phyloP scores from a whole-genome alignment of 139 green algal species.

The Edaphochlamys debaryana region DNA sequence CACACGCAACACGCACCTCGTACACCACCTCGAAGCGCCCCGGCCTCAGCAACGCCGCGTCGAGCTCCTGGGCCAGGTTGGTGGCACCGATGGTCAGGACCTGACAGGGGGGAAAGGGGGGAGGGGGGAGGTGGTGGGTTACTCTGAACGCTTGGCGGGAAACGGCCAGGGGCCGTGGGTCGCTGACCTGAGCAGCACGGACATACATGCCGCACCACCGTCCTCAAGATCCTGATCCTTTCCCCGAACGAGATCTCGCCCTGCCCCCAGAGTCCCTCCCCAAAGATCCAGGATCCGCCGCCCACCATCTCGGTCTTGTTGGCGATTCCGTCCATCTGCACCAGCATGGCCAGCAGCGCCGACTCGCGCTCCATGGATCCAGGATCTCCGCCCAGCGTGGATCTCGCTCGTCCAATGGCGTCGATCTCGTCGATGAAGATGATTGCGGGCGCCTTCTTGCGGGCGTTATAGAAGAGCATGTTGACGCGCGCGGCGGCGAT shows the following conservation, averaged over 20 bases:
- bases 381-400: slow-evolving; percentile 53
- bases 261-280: no score
- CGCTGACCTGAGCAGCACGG: background rate
- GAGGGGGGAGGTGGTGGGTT: background rate
- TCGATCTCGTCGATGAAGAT: slow-evolving; percentile 99
- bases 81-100: slow-evolving; percentile 83
- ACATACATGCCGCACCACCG: background rate
- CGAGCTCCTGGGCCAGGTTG: slow-evolving; percentile 77
- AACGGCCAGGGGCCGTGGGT: no score
- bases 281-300: no score
- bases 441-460: slow-evolving; percentile 89
- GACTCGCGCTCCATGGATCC: slow-evolving; percentile 71
- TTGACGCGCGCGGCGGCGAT: slow-evolving; percentile 70
- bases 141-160: no score
- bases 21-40: slow-evolving; percentile 64
- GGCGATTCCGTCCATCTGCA: slow-evolving; percentile 74
- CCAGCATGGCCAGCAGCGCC: slow-evolving; percentile 70
- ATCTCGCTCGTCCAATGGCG: slow-evolving; percentile 67
- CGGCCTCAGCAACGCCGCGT: slow-evolving; percentile 72
- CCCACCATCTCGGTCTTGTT: slow-evolving; percentile 57
- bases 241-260: no score
- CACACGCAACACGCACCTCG: no score
- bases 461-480: slow-evolving; percentile 64
- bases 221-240: background rate
- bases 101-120: slow-evolving; percentile 11